Conservation (phyloP, 495 filamentous ascomycete genomes). For the Neurospora tetrasperma region DNA sequence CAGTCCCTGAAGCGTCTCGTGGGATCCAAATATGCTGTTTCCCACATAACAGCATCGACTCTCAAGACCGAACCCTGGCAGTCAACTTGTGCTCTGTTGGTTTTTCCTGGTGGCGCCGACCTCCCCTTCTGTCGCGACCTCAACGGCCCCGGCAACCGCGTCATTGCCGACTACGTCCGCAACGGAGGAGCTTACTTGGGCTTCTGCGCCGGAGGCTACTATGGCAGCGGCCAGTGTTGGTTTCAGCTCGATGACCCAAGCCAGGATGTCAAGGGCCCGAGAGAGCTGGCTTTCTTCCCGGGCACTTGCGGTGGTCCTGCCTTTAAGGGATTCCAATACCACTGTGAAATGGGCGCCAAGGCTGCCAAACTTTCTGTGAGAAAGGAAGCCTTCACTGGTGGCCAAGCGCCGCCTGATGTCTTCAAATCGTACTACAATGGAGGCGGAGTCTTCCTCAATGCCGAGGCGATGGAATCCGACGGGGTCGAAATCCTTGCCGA, state of each 20-base stretch:
- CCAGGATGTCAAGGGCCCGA: slow-evolving; percentile 75
- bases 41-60: slow-evolving; percentile 64
- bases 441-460: slow-evolving; percentile 88
- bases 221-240: slow-evolving; percentile 69
- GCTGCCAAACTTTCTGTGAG: slow-evolving; percentile 59
- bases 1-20: slow-evolving; percentile 81
- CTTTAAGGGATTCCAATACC: slow-evolving; percentile 84
- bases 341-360: slow-evolving; percentile 75
- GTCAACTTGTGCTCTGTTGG: slow-evolving; percentile 74
- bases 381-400: slow-evolving; percentile 46
- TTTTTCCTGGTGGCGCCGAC: slow-evolving; percentile 93
- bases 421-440: slow-evolving; percentile 90
- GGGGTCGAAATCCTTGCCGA: slow-evolving; percentile 75
- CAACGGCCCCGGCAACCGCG: slow-evolving; percentile 78
- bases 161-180: slow-evolving; percentile 74
- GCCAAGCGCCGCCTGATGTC: slow-evolving; percentile 42
- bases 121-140: slow-evolving; percentile 80
- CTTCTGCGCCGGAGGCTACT: slow-evolving; percentile 93
- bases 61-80: slow-evolving; percentile 90
- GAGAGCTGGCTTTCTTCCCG: slow-evolving; percentile 83
- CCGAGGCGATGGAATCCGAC: slow-evolving; percentile 45
- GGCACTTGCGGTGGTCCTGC: slow-evolving; percentile 78
- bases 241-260: slow-evolving; percentile 78
- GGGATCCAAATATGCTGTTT: slow-evolving; percentile 89
- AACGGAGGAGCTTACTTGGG: slow-evolving; percentile 81